These are phyloP conservation scores for Pulveroboletus sp. DNA, from an alignment of 768 basidiomycete genomes.

Conservation along the genomic window DNA sequence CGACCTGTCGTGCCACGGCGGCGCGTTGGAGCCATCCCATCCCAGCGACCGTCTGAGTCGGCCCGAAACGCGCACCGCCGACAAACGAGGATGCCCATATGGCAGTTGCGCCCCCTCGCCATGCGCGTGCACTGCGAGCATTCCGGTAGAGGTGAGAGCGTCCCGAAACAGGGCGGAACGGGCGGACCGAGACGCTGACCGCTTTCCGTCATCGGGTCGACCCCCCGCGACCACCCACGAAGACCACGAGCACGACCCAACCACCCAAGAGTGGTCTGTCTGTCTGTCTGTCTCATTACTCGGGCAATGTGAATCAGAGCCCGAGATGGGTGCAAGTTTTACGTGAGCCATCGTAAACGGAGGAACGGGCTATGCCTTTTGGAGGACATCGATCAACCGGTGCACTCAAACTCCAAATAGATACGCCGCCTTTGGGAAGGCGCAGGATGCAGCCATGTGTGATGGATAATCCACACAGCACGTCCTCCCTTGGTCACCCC, in stretches of 20 bases:
- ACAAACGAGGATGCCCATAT: neutral
- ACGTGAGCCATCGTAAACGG: conserved; percentile 14
- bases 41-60: too few species aligned
- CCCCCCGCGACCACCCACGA: too few species aligned
- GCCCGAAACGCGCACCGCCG: too few species aligned
- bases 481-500: too few species aligned
- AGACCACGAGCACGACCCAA: too few species aligned
- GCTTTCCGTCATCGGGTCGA: neutral
- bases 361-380: conserved; percentile 8
- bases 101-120: neutral
- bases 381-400: neutral
- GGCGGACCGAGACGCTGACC: too few species aligned
- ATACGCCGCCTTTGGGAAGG: conserved; percentile 1
- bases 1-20: too few species aligned
- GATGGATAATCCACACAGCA: too few species aligned
- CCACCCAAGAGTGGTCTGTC: neutral
- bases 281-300: too few species aligned
- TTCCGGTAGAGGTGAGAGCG: too few species aligned
- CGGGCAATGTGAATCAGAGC: neutral
- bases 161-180: neutral
- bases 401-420: conserved; percentile 3
- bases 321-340: conserved; percentile 15
- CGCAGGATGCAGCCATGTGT: neutral
- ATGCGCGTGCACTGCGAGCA: too few species aligned
- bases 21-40: too few species aligned